These are phyloP conservation scores for Scedosporium minutisporum DNA, from an alignment of 2,329 filamentous ascomycete genomes.

Conservation along the genomic window DNA sequence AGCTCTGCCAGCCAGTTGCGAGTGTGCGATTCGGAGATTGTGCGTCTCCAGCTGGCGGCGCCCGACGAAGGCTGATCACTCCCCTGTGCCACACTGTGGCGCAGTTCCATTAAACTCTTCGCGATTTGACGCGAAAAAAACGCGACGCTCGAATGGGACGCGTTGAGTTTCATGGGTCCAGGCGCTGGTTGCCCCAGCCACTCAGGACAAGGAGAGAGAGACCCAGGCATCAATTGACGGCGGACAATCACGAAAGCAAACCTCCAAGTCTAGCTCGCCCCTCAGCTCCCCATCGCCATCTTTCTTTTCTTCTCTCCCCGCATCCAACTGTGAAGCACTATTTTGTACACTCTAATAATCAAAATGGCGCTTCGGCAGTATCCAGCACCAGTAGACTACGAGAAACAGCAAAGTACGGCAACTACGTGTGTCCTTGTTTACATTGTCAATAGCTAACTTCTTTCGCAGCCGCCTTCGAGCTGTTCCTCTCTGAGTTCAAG, in stretches of 20 bases:
- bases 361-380: slow-evolving; percentile 73
- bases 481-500: slow-evolving; percentile 85
- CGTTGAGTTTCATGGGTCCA: background rate
- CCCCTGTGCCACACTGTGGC: slow-evolving; percentile 4
- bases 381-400: slow-evolving; percentile 62
- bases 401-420: slow-evolving; percentile 66
- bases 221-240: background rate
- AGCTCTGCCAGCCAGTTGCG: background rate
- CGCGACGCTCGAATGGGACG: slow-evolving; percentile 13
- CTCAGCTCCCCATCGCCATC: slow-evolving; percentile 9
- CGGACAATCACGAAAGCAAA: background rate
- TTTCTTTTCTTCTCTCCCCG: slow-evolving; percentile 5
- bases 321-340: background rate
- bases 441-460: slow-evolving; percentile 17
- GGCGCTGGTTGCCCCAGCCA: slow-evolving; percentile 9
- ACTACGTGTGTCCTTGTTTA: slow-evolving; percentile 1
- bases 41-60: background rate
- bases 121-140: slow-evolving; percentile 15
- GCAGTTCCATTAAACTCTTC: slow-evolving; percentile 5
- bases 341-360: slow-evolving; percentile 7
- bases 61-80: background rate
- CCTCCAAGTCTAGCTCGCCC: slow-evolving; percentile 21
- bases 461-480: slow-evolving; percentile 64
- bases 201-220: slow-evolving; percentile 14
- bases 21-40: background rate